A percentile compares a stretch with the other conserved stretches of the same genome.
phyloP scores from a whole-genome alignment of 83 land plant genomes.

The Picea mariana region DNA sequence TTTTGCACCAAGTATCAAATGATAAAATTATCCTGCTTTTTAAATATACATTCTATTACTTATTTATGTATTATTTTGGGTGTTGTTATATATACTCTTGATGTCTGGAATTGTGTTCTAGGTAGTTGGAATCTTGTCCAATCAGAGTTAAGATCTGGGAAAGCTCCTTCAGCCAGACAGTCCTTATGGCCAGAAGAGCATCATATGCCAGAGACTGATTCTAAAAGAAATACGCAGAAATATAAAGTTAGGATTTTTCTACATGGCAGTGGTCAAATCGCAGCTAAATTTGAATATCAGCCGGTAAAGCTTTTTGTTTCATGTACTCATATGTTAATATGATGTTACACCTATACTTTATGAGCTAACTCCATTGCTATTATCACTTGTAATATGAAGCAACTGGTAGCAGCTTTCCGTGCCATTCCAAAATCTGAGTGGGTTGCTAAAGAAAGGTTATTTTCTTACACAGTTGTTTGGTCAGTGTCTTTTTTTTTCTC shows the following conservation, averaged over 20 bases:
- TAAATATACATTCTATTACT: too few species aligned
- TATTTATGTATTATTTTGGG: too few species aligned
- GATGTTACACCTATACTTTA: too few species aligned
- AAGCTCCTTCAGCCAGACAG: constrained; percentile 4
- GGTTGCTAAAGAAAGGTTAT: constrained; percentile 62
- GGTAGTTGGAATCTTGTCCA: background rate
- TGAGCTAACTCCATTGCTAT: background rate
- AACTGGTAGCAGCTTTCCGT: constrained; percentile 50
- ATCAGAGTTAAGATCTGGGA: background rate
- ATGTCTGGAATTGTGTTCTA: background rate
- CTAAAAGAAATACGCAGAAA: constrained; percentile 22
- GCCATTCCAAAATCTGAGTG: constrained; percentile 52
- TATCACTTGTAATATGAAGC: constrained; percentile 12
- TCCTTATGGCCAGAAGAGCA: background rate
- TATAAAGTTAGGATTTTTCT: constrained; percentile 44
- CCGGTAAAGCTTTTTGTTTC: constrained; percentile 22
- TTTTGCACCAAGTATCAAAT: too few species aligned
- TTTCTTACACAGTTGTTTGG: background rate
- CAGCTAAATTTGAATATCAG: constrained; percentile 58
- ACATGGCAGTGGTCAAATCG: constrained; percentile 53
- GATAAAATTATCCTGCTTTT: too few species aligned
- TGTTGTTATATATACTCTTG: too few species aligned
- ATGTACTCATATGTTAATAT: background rate
- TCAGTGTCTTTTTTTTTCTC: background rate
- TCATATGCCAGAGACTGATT: background rate